phyloP scores from a whole-genome alignment of 1,139 yeast species.

The Arxiozyma telluris region DNA sequence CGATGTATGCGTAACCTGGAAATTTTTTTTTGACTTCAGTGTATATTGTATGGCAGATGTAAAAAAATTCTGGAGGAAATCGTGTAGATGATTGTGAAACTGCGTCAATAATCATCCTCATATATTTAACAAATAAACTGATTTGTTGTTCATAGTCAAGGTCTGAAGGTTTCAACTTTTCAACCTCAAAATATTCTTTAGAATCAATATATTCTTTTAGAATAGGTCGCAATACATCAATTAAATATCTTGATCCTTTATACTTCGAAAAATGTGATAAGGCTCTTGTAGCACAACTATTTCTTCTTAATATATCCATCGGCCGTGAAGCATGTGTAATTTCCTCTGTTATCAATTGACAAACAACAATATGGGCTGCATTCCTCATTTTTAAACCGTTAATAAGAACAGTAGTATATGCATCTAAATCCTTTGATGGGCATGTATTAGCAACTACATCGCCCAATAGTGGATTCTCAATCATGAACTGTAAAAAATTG shows the following conservation, averaged over 20 bases:
- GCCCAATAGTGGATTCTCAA: slow-evolving; percentile 30
- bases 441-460: slow-evolving; percentile 37
- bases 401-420: slow-evolving; percentile 61
- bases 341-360: slow-evolving; percentile 53
- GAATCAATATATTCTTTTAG: slow-evolving; percentile 41
- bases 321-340: slow-evolving; percentile 51
- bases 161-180: slow-evolving; percentile 39
- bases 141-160: slow-evolving; percentile 38
- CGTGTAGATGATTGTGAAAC: slow-evolving; percentile 47
- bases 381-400: slow-evolving; percentile 50
- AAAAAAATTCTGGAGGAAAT: slow-evolving; percentile 67
- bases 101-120: slow-evolving; percentile 51
- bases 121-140: slow-evolving; percentile 46
- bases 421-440: slow-evolving; percentile 63
- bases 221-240: slow-evolving; percentile 47
- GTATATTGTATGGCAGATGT: slow-evolving; percentile 66
- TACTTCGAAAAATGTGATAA: slow-evolving; percentile 62
- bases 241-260: slow-evolving; percentile 54
- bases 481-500: slow-evolving; percentile 14
- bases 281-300: slow-evolving; percentile 73
- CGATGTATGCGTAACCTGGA: slow-evolving; percentile 53
- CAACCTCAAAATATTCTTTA: slow-evolving; percentile 57
- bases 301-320: slow-evolving; percentile 67
- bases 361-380: slow-evolving; percentile 47
- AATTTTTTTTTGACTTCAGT: slow-evolving; percentile 54